Base-by-base conservation (phyloP, 75 land plant genomes). In the Isoetes taiwanensis region DNA sequence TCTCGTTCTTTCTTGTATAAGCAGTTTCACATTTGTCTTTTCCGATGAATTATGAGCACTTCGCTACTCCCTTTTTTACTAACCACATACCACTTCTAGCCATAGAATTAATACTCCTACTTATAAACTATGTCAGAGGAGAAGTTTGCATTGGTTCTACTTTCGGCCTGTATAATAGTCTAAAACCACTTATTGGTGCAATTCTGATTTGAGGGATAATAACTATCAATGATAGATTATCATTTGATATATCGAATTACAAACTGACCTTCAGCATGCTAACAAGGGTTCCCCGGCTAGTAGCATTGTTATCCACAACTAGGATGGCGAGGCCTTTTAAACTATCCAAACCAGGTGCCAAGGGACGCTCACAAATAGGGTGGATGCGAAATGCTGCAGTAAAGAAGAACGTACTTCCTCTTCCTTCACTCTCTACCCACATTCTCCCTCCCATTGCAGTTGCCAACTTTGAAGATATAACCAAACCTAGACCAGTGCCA, bases 381-480 rank as follows among this genome's bases (percentile, higher is more conserved):
- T 59, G 66, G 23, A 56, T 63, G 28, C 43, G 58, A 57, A 69
- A 69, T 10, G 35, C 48, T 27, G 72, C 72, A 30, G 66, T 69
- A 61, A 69, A 69, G 43, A 10, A 46, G 30, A 69, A 69, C 10
- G 66, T 69, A 59, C 72, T 69, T 5, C 72, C 72, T 43, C 29
- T 54, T 9, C 72, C 72, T 43, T 63, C 66, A 57, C 72, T 69
- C 24, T 69, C 72, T 30, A 69, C 72, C 72, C 72, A 69, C 72
- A 69, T 69, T 14, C 17, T 56, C 25, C 72, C 72, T 14, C 65
- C 65, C 72, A 69, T 69, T 2, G 72, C 72, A 19, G 66, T 39
- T 32, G 72, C 72, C 35, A 69, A 66, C 37, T 63, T 69, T 32
- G 72, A 59, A 26, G 72, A 69, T 12, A 69, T 69, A 2, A 69